phyloP scores from a whole-genome alignment of 2,329 filamentous ascomycete species.

The Fusarium heterosporum region DNA sequence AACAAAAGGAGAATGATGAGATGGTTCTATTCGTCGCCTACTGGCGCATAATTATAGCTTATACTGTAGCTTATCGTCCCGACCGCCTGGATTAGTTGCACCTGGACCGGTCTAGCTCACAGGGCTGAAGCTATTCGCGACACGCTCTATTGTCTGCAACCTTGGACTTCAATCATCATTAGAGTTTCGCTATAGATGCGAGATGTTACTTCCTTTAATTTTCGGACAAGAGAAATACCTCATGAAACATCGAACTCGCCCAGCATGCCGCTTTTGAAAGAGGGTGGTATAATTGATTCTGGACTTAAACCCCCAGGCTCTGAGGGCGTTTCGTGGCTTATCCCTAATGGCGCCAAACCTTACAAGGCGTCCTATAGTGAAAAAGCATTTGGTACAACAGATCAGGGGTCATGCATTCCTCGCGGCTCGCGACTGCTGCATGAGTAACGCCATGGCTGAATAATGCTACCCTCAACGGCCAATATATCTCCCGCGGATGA shows the following conservation, averaged over 20 bases:
- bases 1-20: background rate
- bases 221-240: constrained; percentile 1
- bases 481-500: constrained; percentile 22
- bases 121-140: constrained; percentile 36
- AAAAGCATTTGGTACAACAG: constrained; percentile 2
- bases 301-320: background rate
- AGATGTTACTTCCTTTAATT: background rate
- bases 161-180: constrained; percentile 9
- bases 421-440: background rate
- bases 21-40: constrained; percentile 10
- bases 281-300: background rate
- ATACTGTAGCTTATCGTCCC: constrained; percentile 15
- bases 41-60: constrained; percentile 6
- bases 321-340: background rate
- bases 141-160: constrained; percentile 3
- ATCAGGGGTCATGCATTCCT: constrained; percentile 21
- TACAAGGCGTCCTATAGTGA: constrained; percentile 18
- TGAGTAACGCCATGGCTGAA: constrained; percentile 31
- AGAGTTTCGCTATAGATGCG: constrained; percentile 11
- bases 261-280: constrained; percentile 31
- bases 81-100: constrained; percentile 27
- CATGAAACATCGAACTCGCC: constrained; percentile 17
- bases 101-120: constrained; percentile 23
- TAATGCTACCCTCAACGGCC: constrained; percentile 1
- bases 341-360: constrained; percentile 18